Conservation (phyloP, 345 rosid species). For the Excoecaria agallocha region DNA sequence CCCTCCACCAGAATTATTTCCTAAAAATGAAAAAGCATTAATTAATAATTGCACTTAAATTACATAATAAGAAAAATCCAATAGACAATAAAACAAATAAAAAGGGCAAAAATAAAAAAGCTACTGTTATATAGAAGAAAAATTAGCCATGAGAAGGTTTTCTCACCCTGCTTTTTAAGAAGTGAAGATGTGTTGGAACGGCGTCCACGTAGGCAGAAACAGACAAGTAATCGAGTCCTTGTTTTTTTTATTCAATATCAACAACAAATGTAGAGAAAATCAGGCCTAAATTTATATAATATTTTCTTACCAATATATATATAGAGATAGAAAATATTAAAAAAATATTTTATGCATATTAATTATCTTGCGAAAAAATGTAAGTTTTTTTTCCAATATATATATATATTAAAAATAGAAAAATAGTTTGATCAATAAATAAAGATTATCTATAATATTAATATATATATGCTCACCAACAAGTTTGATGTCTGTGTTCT, state of each 20-base stretch:
- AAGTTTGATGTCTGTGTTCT: constrained; percentile 42
- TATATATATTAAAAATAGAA: background rate
- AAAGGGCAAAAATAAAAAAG: background rate
- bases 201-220: constrained; percentile 28
- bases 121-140: too few species aligned
- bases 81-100: background rate
- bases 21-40: constrained; percentile 9
- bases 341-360: too few species aligned
- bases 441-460: background rate
- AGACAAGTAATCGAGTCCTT: constrained; percentile 50
- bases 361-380: too few species aligned
- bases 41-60: background rate
- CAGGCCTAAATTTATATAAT: too few species aligned
- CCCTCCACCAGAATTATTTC: constrained; percentile 22
- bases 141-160: background rate
- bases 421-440: background rate
- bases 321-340: too few species aligned
- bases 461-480: constrained; percentile 31
- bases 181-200: constrained; percentile 26
- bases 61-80: background rate
- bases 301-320: too few species aligned
- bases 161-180: constrained; percentile 31
- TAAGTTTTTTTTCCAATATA: background rate
- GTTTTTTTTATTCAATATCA: background rate
- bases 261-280: too few species aligned